phyloP scores from a whole-genome alignment of 805 yeast species.

The Hyphopichia homilentoma region DNA sequence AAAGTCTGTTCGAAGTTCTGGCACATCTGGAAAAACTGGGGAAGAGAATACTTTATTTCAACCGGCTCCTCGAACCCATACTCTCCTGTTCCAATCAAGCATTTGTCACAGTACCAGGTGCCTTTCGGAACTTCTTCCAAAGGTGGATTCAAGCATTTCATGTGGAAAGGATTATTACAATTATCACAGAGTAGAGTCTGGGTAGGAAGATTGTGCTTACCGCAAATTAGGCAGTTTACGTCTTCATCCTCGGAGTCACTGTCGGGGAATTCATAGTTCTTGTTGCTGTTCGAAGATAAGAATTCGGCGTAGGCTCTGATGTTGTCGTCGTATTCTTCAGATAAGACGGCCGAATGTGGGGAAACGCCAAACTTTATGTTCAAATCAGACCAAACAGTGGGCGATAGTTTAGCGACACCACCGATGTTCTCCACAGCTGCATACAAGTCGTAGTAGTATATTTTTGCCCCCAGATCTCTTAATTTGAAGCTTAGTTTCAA shows the following conservation, averaged over 20 bases:
- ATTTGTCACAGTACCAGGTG: constrained; percentile 78
- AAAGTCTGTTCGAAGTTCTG: constrained; percentile 45
- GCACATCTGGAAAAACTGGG: constrained; percentile 59
- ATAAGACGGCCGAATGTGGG: constrained; percentile 11
- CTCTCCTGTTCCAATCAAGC: constrained; percentile 83
- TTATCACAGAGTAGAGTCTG: constrained; percentile 64
- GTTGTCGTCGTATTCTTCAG: constrained; percentile 19
- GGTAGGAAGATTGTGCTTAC: constrained; percentile 39
- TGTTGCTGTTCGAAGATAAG: constrained; percentile 20
- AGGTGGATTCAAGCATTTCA: constrained; percentile 61
- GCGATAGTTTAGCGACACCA: constrained; percentile 13
- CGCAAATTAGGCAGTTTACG: constrained; percentile 48
- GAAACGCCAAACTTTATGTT: constrained; percentile 22
- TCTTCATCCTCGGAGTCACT: constrained; percentile 26
- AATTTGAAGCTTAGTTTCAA: constrained; percentile 16
- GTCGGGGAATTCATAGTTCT: constrained; percentile 27
- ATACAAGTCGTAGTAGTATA: constrained; percentile 39
- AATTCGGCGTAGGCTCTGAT: constrained; percentile 31
- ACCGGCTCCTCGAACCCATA: constrained; percentile 78
- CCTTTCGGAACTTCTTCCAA: constrained; percentile 49
- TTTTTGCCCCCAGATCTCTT: too few relatives aligned
- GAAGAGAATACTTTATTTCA: constrained; percentile 50
- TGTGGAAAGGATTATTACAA: constrained; percentile 69
- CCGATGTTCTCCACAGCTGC: constrained; percentile 27
- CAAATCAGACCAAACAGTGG: constrained; percentile 17